Percentiles rank a stretch among this genome's conserved stretches.
These are phyloP conservation scores for Trematosphaeria pertusa DNA, from an alignment of 2,329 filamentous ascomycete genomes.

Conservation along the genomic window DNA sequence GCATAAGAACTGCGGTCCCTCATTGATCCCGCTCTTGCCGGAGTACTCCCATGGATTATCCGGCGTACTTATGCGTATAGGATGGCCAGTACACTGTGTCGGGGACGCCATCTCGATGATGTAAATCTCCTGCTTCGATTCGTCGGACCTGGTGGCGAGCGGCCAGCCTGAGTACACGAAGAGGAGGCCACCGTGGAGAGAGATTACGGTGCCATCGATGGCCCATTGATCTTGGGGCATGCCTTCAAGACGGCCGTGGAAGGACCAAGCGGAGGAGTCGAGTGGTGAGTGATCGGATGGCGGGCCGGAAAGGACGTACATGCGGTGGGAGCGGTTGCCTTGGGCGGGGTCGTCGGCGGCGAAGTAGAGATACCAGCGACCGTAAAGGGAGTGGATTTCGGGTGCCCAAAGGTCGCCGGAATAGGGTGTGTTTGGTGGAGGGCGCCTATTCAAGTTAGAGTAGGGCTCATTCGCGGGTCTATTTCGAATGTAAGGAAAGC, in stretches of 20 bases:
- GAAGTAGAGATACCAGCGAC: conserved; percentile 63
- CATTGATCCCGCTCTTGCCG: conserved; percentile 53
- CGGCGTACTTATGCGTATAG: conserved; percentile 51
- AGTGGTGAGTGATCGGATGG: conserved; percentile 37
- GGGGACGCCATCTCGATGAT: conserved; percentile 50
- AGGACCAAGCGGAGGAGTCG: conserved; percentile 47
- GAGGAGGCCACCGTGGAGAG: conserved; percentile 46
- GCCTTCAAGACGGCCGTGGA: conserved; percentile 50
- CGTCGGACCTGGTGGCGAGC: conserved; percentile 39
- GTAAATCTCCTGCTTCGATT: conserved; percentile 53
- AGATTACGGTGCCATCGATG: conserved; percentile 56
- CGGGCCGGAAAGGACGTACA: conserved; percentile 55
- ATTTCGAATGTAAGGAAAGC: too few relatives aligned
- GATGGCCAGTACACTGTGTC: conserved; percentile 41
- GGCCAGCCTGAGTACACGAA: conserved; percentile 59
- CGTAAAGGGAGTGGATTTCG: conserved; percentile 60
- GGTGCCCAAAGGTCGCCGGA: conserved; percentile 62
- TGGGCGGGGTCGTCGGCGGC: conserved; percentile 49
- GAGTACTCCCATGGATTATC: conserved; percentile 50
- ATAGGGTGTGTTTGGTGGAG: conserved; percentile 52
- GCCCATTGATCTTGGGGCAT: conserved; percentile 55
- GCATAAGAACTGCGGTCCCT: conserved; percentile 51
- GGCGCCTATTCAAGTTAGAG: conserved; percentile 36
- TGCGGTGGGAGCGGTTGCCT: conserved; percentile 55
- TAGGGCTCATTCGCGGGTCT: too few relatives aligned